Percentiles rank a stretch among this genome's conserved stretches.
Evolutionary conservation across 768 basidiomycete species (phyloP).

Genomic region (Naganishia antarctica): DNA sequence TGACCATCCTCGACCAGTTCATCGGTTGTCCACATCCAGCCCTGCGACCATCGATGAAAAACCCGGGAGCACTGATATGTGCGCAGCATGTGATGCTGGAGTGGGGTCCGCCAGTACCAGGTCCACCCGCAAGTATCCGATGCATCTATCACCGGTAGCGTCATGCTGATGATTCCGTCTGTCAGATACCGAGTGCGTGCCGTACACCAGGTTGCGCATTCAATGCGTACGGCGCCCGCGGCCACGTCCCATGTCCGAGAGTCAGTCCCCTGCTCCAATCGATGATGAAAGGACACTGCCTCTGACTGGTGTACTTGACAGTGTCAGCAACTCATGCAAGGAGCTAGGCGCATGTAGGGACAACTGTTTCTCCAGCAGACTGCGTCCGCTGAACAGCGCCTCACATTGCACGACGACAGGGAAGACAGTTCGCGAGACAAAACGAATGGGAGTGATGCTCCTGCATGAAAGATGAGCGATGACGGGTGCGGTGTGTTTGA

Average conservation of each 20-base stretch:
- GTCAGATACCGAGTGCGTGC: slow-evolving; percentile 2
- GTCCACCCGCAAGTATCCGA: background rate
- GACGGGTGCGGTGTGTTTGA: too few species aligned
- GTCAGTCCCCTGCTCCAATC: background rate
- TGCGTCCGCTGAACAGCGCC: too few species aligned
- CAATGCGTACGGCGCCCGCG: slow-evolving; percentile 6
- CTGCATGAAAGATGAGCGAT: too few species aligned
- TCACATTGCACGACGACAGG: too few species aligned
- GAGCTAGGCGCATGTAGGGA: slow-evolving; percentile 1
- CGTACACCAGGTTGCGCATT: slow-evolving; percentile 13
- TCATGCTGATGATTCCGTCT: background rate
- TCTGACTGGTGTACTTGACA: background rate
- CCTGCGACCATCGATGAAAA: background rate
- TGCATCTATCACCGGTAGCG: background rate
- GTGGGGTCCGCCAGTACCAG: background rate
- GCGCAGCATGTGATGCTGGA: slow-evolving; percentile 14
- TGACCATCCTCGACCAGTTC: background rate
- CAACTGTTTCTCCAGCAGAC: too few species aligned
- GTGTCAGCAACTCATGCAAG: background rate
- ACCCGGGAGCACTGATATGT: slow-evolving; percentile 6
- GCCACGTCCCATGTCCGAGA: slow-evolving; percentile 13
- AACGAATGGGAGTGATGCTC: too few species aligned
- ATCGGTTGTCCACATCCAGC: slow-evolving; percentile 17
- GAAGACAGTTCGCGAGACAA: too few species aligned
- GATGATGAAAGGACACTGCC: background rate